These are phyloP conservation scores for Priceomyces medius DNA, from an alignment of 805 yeast genomes.

Conservation along the genomic window DNA sequence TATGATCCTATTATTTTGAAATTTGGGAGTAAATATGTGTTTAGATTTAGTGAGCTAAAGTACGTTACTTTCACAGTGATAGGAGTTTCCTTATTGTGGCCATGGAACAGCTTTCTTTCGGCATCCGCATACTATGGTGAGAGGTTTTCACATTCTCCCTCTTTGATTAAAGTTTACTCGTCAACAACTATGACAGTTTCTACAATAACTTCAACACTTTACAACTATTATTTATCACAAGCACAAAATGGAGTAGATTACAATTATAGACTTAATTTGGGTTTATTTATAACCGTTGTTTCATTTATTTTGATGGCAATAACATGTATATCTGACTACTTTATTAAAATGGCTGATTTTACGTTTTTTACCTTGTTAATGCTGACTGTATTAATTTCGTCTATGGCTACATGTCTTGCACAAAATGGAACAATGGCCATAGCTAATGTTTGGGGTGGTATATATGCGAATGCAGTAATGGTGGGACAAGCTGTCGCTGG, in stretches of 20 bases:
- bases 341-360: slow-evolving; percentile 34
- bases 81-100: slow-evolving; percentile 88
- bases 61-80: slow-evolving; percentile 63
- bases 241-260: slow-evolving; percentile 63
- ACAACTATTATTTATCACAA: slow-evolving; percentile 62
- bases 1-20: slow-evolving; percentile 21
- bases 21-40: slow-evolving; percentile 2
- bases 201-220: slow-evolving; percentile 62
- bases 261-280: slow-evolving; percentile 54
- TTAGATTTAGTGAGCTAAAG: slow-evolving; percentile 30
- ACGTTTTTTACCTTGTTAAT: slow-evolving; percentile 55
- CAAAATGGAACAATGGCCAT: slow-evolving; percentile 92
- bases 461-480: slow-evolving; percentile 85
- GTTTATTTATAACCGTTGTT: slow-evolving; percentile 55
- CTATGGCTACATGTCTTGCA: slow-evolving; percentile 76
- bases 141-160: slow-evolving; percentile 52
- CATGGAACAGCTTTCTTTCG: slow-evolving; percentile 90
- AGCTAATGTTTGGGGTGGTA: slow-evolving; percentile 71
- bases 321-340: slow-evolving; percentile 41
- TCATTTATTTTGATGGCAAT: slow-evolving; percentile 60
- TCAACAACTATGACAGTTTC: slow-evolving; percentile 88
- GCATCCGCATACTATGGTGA: slow-evolving; percentile 79
- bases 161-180: slow-evolving; percentile 59
- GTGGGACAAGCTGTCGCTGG: slow-evolving; percentile 96
- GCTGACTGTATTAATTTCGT: slow-evolving; percentile 60